Base-by-base conservation (phyloP, 2,329 filamentous ascomycete genomes). In the Plenodomus tracheiphilus region DNA sequence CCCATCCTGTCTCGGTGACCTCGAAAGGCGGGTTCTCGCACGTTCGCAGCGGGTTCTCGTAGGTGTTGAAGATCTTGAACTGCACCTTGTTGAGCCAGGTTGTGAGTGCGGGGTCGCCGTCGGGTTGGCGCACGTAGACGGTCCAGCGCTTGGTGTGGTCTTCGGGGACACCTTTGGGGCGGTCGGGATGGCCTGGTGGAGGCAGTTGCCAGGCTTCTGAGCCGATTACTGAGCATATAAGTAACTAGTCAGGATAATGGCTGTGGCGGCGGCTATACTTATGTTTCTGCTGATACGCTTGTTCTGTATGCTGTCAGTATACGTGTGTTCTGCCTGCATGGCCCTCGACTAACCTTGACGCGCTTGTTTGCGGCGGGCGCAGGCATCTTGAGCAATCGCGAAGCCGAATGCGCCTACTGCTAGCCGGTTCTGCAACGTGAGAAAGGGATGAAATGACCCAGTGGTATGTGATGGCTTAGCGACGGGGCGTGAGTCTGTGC, bases 131-230 rank as follows among this genome's bases (percentile, higher is more conserved):
- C 49, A 99, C 90, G 72, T 95, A 97, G 56, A 97, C 90, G 66
- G 88, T 86, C 94, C 94, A 99, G 55, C 89, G 90, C 78, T 97
- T 95, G 25, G 93, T 97, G 78, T 99, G 94, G 73, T 96, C 92
- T 53, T 89, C 82, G 19, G 93, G 91, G 3, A 90, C 84, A 68
- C 85, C 82, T 18, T 85, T 77, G 2, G 91, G 68, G 37, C 72
- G 89, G 66, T 68, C 59, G 49, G 70, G 69, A 55, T 91, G 89
- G 60, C 87, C 84, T 66, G 83, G 81, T 43, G 90, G 87, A 17
- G 93, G 91, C 53, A 94, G 74, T 30, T 71, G 67, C 70, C 73
- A 76, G 51, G 77, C 75, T 66, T 77, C 73, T 39, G 77, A 78
- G 59, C 77, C 77, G 62, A 80, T 79, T 58, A 79, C 71, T 73